Base-by-base conservation (phyloP, 108 stramenopile genomes). In the Cylindrotheca fusiformis region DNA sequence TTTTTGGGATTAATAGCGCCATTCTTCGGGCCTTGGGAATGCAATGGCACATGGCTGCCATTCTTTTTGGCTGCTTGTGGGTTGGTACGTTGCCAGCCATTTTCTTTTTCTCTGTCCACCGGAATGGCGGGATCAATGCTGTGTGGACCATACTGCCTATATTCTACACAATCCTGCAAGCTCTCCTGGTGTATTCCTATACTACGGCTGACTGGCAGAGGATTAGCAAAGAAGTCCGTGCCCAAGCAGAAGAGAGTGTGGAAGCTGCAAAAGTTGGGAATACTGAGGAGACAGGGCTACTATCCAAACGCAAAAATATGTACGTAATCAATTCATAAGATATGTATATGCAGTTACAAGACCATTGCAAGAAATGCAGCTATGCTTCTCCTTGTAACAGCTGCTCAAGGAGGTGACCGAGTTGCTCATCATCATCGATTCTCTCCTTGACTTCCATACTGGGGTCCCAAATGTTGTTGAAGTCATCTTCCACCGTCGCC, bases 11-110 rank as follows among this genome's bases (percentile, higher is more conserved):
- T 54, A 74, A 69, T 49, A 27, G 29, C 2, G 80, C 68, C 0
- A 75, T 82, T 45, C 32, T 75, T 21, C 53, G 69, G 26, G 76
- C 73, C 4, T 66, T 82, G 31, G 80, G 76, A 21, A 48, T 82
- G 73, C 80, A 82, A 32, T 82, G 72, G 80, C 55, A 32, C 32
- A 67, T 73, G 68, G 80, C 74, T 24, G 73, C 47, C 4, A 76
- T 68, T 31, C 71, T 78, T 52, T 58, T 61, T 20, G 8, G 25
- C 0, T 63, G 24, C 14, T 54, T 82, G 0, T 82, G 73, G 76
- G 56, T 48, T 12, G 28, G 41, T 18, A 31, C 58, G 12, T 33
- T 82, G 6, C 80, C 80, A 17, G 14, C 63, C 21, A 50, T 78
- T 0, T 8, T 68, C 10, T 67, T 27, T n/a, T 48, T 75, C 36